phyloP scores from a whole-genome alignment of 768 basidiomycete genomes.

The Cystofilobasidium ferigula region DNA sequence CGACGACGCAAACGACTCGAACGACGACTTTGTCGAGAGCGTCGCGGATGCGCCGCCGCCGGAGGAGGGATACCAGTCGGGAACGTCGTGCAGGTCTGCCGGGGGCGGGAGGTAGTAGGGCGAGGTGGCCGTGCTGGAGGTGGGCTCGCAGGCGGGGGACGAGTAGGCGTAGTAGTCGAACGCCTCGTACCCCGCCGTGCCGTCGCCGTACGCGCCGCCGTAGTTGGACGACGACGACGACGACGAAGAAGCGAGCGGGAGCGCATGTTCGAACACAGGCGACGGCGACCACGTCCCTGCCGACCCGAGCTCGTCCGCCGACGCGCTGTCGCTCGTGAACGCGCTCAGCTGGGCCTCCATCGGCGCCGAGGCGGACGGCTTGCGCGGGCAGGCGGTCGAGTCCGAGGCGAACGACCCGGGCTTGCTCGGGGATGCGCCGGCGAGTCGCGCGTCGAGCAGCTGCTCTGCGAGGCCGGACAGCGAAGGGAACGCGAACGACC shows the following conservation, averaged over 20 bases:
- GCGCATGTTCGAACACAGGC: too few species aligned
- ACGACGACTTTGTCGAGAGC: constrained; percentile 9
- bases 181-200: too few species aligned
- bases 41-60: not conserved
- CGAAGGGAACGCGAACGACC: constrained; percentile 1
- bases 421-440: too few species aligned
- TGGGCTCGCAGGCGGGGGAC: too few species aligned
- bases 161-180: too few species aligned
- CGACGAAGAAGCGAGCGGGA: too few species aligned
- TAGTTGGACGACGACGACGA: too few species aligned
- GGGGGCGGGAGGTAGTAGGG: not conserved
- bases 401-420: too few species aligned
- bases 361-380: not conserved
- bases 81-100: not conserved
- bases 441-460: not conserved
- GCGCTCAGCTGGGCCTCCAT: not conserved
- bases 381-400: not conserved
- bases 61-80: not conserved
- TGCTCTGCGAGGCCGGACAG: constrained; percentile 10
- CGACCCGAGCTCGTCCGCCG: not conserved
- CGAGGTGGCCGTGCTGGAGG: not conserved
- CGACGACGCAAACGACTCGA: constrained; percentile 6
- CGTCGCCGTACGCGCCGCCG: too few species aligned
- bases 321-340: not conserved
- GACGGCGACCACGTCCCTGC: not conserved